Conservation (phyloP, 2,329 filamentous ascomycete species). For the Davidsoniella eucalypti region DNA sequence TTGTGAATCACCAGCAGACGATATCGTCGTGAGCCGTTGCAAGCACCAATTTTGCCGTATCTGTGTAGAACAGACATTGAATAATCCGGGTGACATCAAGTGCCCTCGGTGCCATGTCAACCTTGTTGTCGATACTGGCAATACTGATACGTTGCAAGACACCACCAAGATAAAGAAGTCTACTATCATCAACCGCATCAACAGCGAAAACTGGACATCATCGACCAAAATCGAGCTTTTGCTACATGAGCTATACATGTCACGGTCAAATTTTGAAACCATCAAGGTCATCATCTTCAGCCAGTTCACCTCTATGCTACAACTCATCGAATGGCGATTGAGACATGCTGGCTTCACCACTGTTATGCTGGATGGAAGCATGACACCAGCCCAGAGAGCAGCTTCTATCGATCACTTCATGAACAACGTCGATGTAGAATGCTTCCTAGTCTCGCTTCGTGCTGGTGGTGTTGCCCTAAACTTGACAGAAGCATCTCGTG, state of each 20-base stretch:
- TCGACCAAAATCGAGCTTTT: constrained; percentile 97
- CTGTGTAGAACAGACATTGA: constrained; percentile 39
- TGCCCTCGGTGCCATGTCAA: constrained; percentile 88
- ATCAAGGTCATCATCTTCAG: constrained; percentile 97
- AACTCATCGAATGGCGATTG: constrained; percentile 91
- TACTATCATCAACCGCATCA: constrained; percentile 95
- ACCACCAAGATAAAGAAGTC: constrained; percentile 66
- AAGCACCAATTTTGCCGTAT: constrained; percentile 54
- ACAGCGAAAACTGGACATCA: constrained; percentile 97
- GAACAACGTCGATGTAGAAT: constrained; percentile 85
- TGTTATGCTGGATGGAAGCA: constrained; percentile 93
- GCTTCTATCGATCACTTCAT: constrained; percentile 94
- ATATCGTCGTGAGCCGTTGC: constrained; percentile 81
- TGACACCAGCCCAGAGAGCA: constrained; percentile 87
- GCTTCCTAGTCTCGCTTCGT: constrained; percentile 90
- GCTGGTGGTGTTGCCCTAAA: constrained; percentile 93
- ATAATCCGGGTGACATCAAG: constrained; percentile 58
- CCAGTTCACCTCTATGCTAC: constrained; percentile 93
- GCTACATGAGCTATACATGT: constrained; percentile 81
- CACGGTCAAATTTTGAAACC: constrained; percentile 81
- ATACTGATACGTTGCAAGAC: constrained; percentile 86
- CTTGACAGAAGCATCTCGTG: constrained; percentile 80
- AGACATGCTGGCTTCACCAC: constrained; percentile 94
- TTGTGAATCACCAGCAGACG: constrained; percentile 90
- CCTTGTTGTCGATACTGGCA: constrained; percentile 80